Conservation (phyloP, 257 asterid genomes). For the Echium plantagineum region DNA sequence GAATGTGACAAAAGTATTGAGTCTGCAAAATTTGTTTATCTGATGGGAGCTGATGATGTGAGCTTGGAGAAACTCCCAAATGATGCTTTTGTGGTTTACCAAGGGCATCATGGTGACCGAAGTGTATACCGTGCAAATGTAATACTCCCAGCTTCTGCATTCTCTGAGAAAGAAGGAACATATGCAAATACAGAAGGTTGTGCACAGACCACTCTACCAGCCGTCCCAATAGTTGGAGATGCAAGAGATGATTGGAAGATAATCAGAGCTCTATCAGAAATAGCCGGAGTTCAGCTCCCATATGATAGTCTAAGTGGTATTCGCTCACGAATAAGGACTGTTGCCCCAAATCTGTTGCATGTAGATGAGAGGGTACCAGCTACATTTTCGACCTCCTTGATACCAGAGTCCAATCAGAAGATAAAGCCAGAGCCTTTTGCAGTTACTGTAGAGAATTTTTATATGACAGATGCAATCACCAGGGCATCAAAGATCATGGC, state of each 20-base stretch:
- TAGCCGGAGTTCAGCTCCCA: conserved; percentile 54
- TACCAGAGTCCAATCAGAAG: conserved; percentile 53
- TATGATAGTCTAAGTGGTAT: conserved; percentile 49
- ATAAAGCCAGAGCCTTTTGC: conserved; percentile 44
- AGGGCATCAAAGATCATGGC: conserved; percentile 99
- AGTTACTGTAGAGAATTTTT: conserved; percentile 57
- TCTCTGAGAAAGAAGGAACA: conserved; percentile 88
- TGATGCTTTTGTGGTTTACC: conserved; percentile 94
- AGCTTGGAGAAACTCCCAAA: conserved; percentile 61
- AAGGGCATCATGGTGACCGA: conserved; percentile 91
- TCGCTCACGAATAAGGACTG: conserved; percentile 60
- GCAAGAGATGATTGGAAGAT: conserved; percentile 96
- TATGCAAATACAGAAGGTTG: conserved; percentile 87
- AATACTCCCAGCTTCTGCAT: conserved; percentile 82
- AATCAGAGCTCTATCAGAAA: conserved; percentile 72
- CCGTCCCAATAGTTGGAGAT: conserved; percentile 98
- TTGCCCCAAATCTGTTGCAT: conserved; percentile 77
- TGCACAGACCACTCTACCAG: conserved; percentile 78
- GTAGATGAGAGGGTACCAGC: conserved; percentile 78
- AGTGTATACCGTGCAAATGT: conserved; percentile 89
- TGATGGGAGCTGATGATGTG: conserved; percentile 95
- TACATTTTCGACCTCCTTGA: conserved; percentile 56
- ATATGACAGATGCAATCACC: conserved; percentile 86
- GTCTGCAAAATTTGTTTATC: conserved; percentile 65
- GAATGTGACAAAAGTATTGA: conserved; percentile 62